Evolutionary conservation across 345 rosid genomes (phyloP), one percentile per base, ranked within the genome.

Genomic region (Lumnitzera littorea): DNA sequence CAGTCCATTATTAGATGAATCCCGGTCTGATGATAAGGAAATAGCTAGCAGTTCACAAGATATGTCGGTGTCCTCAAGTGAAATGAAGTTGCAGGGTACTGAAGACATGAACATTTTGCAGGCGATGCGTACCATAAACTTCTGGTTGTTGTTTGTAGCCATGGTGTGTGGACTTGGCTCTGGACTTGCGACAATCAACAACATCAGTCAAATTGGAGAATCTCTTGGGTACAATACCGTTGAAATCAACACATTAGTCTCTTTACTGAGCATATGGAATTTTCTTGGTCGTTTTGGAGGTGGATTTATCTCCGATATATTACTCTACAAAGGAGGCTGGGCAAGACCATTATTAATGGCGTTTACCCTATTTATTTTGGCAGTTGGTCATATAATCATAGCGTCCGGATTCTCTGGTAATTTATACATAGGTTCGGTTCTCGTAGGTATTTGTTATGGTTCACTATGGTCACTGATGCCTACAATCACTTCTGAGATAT

Each of bases 401-500:
- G 95, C 98, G 51, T 78, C 77, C 0, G 98, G 98, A 24, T 80
- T 89, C 23, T 60, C 80, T 0, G 83, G 81, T 41, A 82, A 69
- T 53, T 70, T 91, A 59, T 89, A 89, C 27, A 43, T 78, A 0
- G 95, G 98, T 64, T 79, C 96, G 4, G 55, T 85, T 49, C 59
- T 91, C 11, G 90, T 89, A 10, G 96, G 96, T 2, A 64, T 89
- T 62, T 84, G 92, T 53, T 89, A 92, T 31, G 98, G 98, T 57
- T 80, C 87, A 15, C 92, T 80, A 53, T 87, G 96, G 96, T 87
- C 95, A 1, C 51, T 92, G 68, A 83, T 92, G 96, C 92, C 96
- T 15, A 86, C 88, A 3, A 80, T 92, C 43, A 73, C 82, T 14
- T 82, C 85, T 1, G 95, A 91, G 69, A 55, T 91, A 50, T 89